phyloP scores from a whole-genome alignment of 345 rosid species.

The Corchorus olitorius region DNA sequence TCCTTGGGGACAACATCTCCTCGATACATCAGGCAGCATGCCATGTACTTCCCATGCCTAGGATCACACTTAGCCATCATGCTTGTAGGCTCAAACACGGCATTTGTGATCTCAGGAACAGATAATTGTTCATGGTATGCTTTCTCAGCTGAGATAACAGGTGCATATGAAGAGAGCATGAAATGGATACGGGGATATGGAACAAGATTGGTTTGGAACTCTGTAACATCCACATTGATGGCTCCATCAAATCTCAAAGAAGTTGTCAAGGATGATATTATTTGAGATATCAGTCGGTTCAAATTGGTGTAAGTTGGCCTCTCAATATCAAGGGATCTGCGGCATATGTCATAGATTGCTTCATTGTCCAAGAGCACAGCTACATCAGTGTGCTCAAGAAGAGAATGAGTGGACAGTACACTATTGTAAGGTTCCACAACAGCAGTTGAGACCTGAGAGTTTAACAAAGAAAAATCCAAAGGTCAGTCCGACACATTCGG shows the following conservation, averaged over 20 bases:
- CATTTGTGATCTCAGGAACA: slow-evolving; percentile 71
- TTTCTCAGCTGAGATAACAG: slow-evolving; percentile 74
- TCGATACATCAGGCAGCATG: slow-evolving; percentile 82
- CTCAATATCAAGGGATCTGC: slow-evolving; percentile 72
- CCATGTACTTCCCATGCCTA: slow-evolving; percentile 86
- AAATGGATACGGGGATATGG: slow-evolving; percentile 88
- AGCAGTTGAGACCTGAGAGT: slow-evolving; percentile 70
- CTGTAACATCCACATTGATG: slow-evolving; percentile 75
- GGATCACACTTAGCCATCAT: slow-evolving; percentile 96
- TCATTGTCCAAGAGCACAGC: slow-evolving; percentile 77
- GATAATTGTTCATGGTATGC: slow-evolving; percentile 82
- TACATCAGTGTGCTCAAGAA: slow-evolving; percentile 87
- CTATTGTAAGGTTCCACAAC: slow-evolving; percentile 88
- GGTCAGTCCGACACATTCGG: not conserved
- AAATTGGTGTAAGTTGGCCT: slow-evolving; percentile 77
- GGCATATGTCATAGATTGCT: slow-evolving; percentile 82
- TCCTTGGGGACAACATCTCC: slow-evolving; percentile 89
- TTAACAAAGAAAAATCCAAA: not conserved
- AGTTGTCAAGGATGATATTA: slow-evolving; percentile 74
- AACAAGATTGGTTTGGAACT: slow-evolving; percentile 80
- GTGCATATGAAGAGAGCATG: slow-evolving; percentile 88
- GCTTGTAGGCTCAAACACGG: slow-evolving; percentile 77
- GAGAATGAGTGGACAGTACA: slow-evolving; percentile 81
- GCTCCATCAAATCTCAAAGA: slow-evolving; percentile 86
- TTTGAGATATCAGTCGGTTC: slow-evolving; percentile 76